Evolutionary conservation across 1,284 basidiomycete genomes (phyloP).

Genomic region (Fistulina hepatica): DNA sequence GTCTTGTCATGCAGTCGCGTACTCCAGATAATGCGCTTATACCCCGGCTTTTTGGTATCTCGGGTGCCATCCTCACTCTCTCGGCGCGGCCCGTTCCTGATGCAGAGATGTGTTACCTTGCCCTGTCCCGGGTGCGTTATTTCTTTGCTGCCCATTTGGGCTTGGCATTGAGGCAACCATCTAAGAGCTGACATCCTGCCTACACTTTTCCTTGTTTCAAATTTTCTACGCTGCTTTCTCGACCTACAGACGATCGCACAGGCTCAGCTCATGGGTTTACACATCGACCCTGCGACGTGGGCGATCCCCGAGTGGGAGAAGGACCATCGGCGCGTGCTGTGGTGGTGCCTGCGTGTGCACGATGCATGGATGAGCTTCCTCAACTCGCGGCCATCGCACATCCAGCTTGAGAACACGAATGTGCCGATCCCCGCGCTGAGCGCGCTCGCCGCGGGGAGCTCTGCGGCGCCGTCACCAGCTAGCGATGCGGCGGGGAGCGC

Average conservation of each 20-base stretch:
- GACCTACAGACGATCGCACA: constrained; percentile 16
- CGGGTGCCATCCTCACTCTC: constrained; percentile 15
- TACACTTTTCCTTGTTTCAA: background rate
- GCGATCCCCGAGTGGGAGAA: constrained; percentile 19
- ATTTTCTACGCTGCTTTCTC: background rate
- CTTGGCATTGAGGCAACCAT: too few relatives aligned
- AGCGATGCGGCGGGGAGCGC: too few relatives aligned
- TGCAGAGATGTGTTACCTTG: constrained; percentile 13
- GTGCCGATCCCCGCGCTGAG: constrained; percentile 2
- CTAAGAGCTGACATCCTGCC: background rate
- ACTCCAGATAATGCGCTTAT: constrained; percentile 3
- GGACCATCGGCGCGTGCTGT: constrained; percentile 14
- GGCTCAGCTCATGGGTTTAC: constrained; percentile 18
- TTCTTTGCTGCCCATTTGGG: background rate
- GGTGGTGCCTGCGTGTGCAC: constrained; percentile 18
- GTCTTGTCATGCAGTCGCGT: constrained; percentile 6
- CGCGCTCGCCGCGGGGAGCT: constrained; percentile 1
- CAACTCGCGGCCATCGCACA: constrained; percentile 19
- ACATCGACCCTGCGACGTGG: constrained; percentile 17
- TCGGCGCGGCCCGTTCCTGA: constrained; percentile 14
- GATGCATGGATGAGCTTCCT: constrained; percentile 19
- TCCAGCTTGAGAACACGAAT: constrained; percentile 15
- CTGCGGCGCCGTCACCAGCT: background rate
- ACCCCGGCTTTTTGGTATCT: constrained; percentile 11
- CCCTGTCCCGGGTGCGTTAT: constrained; percentile 13